A percentile compares a stretch with the other conserved stretches of the same genome.
Evolutionary conservation across 768 basidiomycete species (phyloP).

Genomic region (Hypsizygus marmoreus): DNA sequence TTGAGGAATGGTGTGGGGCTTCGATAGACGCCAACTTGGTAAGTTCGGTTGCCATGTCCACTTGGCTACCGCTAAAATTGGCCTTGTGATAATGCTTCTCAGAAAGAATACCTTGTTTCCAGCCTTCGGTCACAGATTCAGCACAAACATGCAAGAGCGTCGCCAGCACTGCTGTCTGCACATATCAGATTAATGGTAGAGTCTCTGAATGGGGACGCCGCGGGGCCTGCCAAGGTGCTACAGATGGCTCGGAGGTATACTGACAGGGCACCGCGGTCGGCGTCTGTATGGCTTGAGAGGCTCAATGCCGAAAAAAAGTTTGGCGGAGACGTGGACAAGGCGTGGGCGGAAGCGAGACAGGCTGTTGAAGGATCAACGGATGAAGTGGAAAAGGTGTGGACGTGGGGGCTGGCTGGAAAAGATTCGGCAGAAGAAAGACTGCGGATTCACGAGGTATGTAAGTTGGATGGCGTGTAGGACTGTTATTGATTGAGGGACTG

Average conservation of each 20-base stretch:
- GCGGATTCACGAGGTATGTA: conserved; percentile 35
- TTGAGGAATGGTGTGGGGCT: conserved; percentile 52
- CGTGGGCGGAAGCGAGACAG: conserved; percentile 49
- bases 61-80: conserved; percentile 28
- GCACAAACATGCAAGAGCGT: conserved; percentile 16
- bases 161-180: conserved; percentile 31
- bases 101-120: conserved; percentile 59
- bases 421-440: conserved; percentile 20
- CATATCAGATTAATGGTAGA: conserved; percentile 32
- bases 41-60: conserved; percentile 24
- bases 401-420: conserved; percentile 48
- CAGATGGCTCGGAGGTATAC: conserved; percentile 51
- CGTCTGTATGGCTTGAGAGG: conserved; percentile 55
- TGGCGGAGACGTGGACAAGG: conserved; percentile 23
- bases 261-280: conserved; percentile 30
- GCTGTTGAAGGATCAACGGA: conserved; percentile 31
- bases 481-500: conserved; percentile 8
- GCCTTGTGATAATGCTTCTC: conserved; percentile 7
- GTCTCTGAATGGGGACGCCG: conserved; percentile 8
- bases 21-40: conserved; percentile 52
- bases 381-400: conserved; percentile 47
- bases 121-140: conserved; percentile 40
- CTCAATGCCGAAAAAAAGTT: conserved; percentile 43
- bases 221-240: conserved; percentile 34
- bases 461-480: conserved; percentile 1